A percentile compares a stretch with the other conserved stretches of the same genome.
Evolutionary conservation across 371 early-diverging fungal species (phyloP).

Genomic region (Smittium culicis): DNA sequence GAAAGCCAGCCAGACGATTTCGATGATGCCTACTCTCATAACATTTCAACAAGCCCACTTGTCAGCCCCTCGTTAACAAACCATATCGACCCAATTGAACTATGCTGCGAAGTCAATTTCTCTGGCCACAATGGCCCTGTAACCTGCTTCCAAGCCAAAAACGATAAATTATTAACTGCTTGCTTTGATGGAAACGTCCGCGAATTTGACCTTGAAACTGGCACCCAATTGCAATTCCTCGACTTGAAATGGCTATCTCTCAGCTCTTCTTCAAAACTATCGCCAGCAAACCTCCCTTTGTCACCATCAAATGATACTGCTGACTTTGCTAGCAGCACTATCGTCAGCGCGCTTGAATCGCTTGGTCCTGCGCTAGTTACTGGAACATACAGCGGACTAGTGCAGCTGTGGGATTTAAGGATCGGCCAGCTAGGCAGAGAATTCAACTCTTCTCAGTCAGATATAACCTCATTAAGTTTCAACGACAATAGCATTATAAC

Average conservation of each 20-base stretch:
- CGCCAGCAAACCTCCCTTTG: background rate
- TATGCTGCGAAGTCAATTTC: constrained; percentile 33
- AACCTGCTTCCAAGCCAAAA: constrained; percentile 35
- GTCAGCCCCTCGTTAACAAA: constrained; percentile 23
- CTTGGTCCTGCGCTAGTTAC: constrained; percentile 67
- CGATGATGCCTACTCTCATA: background rate
- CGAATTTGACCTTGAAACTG: constrained; percentile 77
- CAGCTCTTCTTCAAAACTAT: background rate
- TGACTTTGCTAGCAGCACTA: constrained; percentile 36
- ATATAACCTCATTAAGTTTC: constrained; percentile 60
- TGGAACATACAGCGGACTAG: constrained; percentile 71
- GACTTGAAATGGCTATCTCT: constrained; percentile 50
- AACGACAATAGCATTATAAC: constrained; percentile 63
- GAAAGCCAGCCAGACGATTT: background rate
- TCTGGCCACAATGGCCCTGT: constrained; percentile 45
- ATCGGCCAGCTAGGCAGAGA: constrained; percentile 66
- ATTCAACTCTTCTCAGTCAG: constrained; percentile 49
- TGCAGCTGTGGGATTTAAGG: constrained; percentile 78
- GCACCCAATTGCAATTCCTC: constrained; percentile 44
- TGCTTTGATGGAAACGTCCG: constrained; percentile 75
- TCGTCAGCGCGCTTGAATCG: constrained; percentile 62
- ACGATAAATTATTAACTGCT: constrained; percentile 54
- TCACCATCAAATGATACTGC: background rate
- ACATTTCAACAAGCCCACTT: constrained; percentile 18
- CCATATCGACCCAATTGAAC: constrained; percentile 19